These are phyloP conservation scores for Aureobasidium vineae DNA, from an alignment of 2,329 filamentous ascomycete genomes.

Conservation along the genomic window DNA sequence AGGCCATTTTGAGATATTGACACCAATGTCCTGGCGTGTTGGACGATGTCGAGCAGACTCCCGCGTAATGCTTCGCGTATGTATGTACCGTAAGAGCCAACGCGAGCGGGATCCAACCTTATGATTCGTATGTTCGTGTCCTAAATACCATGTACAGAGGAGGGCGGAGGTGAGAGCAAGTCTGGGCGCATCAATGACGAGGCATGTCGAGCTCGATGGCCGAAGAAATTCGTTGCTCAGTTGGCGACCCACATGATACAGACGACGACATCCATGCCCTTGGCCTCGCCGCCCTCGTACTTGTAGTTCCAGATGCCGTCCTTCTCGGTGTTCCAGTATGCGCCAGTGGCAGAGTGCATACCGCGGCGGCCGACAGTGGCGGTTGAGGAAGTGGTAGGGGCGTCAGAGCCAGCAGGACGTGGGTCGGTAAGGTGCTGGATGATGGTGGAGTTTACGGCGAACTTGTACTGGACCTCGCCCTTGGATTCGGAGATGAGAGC, in stretches of 20 bases:
- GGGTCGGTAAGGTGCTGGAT: conserved; percentile 84
- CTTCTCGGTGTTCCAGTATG: conserved; percentile 88
- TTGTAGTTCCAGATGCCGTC: conserved; percentile 90
- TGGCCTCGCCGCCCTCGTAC: conserved; percentile 61
- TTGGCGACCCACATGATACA: conserved; percentile 71
- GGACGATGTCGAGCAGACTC: conserved; percentile 1
- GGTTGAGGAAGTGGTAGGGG: conserved; percentile 4
- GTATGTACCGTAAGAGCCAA: conserved; percentile 12
- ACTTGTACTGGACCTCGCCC: conserved; percentile 71
- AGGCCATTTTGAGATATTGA: background rate
- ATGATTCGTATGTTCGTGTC: conserved; percentile 14
- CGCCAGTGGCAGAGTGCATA: conserved; percentile 83
- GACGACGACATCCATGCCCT: conserved; percentile 54
- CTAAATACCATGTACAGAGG: conserved; percentile 18
- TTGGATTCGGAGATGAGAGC: conserved; percentile 70
- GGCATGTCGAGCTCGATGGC: background rate
- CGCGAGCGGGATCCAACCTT: background rate
- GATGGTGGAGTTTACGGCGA: conserved; percentile 96
- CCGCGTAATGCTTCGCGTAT: background rate
- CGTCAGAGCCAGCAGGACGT: conserved; percentile 58
- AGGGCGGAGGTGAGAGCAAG: background rate
- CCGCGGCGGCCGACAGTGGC: conserved; percentile 71
- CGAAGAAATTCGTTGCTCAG: conserved; percentile 41
- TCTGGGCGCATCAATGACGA: background rate
- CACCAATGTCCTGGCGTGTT: background rate